Conservation (phyloP, 2,329 filamentous ascomycete species). For the Ophiostoma himal-ulmi region DNA sequence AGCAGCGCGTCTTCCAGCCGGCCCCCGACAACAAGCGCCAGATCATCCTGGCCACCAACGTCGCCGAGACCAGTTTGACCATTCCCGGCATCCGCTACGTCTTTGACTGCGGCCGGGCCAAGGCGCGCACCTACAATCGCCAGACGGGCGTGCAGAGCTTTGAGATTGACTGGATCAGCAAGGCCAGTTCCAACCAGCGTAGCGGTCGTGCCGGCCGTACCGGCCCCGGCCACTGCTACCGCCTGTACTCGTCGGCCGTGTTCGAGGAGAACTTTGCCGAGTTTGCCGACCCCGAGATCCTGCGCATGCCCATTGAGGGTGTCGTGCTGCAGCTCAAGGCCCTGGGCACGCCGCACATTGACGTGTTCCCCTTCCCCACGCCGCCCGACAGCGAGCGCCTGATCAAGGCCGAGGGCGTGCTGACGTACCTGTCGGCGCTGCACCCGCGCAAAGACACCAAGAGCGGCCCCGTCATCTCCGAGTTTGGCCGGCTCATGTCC, state of each 20-base stretch:
- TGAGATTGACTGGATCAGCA: conserved; percentile 93
- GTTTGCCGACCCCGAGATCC: conserved; percentile 81
- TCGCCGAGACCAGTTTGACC: conserved; percentile 93
- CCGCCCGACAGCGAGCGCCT: conserved; percentile 72
- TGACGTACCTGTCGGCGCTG: conserved; percentile 80
- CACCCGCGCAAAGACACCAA: conserved; percentile 36
- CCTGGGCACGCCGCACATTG: conserved; percentile 84
- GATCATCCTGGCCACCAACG: conserved; percentile 89
- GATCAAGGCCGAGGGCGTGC: conserved; percentile 74
- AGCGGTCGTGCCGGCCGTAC: conserved; percentile 92
- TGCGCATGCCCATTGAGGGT: conserved; percentile 86
- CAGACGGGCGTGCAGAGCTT: conserved; percentile 90
- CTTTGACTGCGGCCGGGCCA: conserved; percentile 87
- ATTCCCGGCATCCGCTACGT: conserved; percentile 95
- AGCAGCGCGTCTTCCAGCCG: conserved; percentile 82
- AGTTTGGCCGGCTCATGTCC: conserved; percentile 73
- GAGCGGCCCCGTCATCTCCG: conserved; percentile 56
- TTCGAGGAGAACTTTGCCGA: conserved; percentile 84
- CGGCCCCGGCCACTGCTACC: conserved; percentile 91
- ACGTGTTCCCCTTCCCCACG: conserved; percentile 95
- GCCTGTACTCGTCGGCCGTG: conserved; percentile 88
- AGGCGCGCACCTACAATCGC: conserved; percentile 86
- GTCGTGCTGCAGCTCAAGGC: conserved; percentile 90
- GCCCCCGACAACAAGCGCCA: conserved; percentile 76
- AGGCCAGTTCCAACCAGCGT: conserved; percentile 87